These are phyloP conservation scores for Pichia sp. DNA, from an alignment of 1,139 yeast genomes.

Conservation along the genomic window DNA sequence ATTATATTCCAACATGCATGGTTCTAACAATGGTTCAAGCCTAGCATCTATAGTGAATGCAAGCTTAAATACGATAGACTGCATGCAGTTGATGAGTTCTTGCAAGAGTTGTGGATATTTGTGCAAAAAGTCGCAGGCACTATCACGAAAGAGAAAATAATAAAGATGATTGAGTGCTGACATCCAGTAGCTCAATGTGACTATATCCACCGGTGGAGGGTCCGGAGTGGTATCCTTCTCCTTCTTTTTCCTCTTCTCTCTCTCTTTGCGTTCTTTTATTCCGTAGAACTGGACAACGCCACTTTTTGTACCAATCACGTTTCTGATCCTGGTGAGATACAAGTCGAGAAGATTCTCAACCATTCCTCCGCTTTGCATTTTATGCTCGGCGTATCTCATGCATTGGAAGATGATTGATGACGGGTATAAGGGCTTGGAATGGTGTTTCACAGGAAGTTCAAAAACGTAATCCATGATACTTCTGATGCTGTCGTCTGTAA, in stretches of 20 bases:
- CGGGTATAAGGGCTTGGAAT: constrained; percentile 55
- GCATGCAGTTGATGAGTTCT: constrained; percentile 50
- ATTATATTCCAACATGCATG: constrained; percentile 56
- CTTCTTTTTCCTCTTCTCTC: constrained; percentile 12
- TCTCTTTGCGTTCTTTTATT: constrained; percentile 13
- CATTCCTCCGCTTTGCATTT: constrained; percentile 44
- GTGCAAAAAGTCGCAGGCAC: constrained; percentile 37
- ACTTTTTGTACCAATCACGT: constrained; percentile 51
- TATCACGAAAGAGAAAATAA: constrained; percentile 54
- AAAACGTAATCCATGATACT: constrained; percentile 51
- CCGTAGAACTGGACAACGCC: constrained; percentile 41
- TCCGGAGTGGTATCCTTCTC: constrained; percentile 22
- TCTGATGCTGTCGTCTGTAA: constrained; percentile 63
- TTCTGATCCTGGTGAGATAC: constrained; percentile 53
- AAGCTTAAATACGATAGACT: constrained; percentile 55
- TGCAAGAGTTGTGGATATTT: constrained; percentile 53
- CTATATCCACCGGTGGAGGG: constrained; percentile 53
- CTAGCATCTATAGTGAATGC: constrained; percentile 60
- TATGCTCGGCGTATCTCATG: constrained; percentile 54
- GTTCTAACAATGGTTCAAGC: constrained; percentile 48
- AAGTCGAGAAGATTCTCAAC: constrained; percentile 54
- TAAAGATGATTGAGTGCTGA: constrained; percentile 60
- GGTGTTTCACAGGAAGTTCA: constrained; percentile 34
- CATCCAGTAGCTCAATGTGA: constrained; percentile 66
- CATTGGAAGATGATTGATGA: constrained; percentile 66